phyloP scores from a whole-genome alignment of 2,329 filamentous ascomycete species.

The Nemania sp. region DNA sequence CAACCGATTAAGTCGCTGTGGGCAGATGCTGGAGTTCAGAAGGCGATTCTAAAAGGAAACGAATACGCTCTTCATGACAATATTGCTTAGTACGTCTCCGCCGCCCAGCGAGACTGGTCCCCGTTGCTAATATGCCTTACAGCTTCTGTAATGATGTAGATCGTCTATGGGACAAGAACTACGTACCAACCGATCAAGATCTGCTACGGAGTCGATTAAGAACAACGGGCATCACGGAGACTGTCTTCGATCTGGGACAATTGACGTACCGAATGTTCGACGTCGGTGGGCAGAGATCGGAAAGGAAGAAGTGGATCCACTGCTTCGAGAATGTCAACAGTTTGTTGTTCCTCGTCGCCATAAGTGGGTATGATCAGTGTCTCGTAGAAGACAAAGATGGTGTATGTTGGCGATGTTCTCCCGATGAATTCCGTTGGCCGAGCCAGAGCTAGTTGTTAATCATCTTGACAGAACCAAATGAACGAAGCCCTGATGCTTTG shows the following conservation, averaged over 20 bases:
- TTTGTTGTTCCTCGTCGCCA: constrained; percentile 88
- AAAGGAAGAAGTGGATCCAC: constrained; percentile 97
- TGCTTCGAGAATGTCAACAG: constrained; percentile 95
- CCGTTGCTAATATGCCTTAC: constrained; percentile 28
- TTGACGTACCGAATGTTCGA: constrained; percentile 98
- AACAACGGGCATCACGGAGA: constrained; percentile 95
- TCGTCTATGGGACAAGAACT: constrained; percentile 73
- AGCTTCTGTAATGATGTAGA: constrained; percentile 85
- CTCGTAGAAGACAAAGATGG: constrained; percentile 95
- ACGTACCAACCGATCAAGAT: constrained; percentile 91
- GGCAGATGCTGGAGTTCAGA: constrained; percentile 79
- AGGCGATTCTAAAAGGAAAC: constrained; percentile 90
- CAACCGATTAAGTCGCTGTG: constrained; percentile 83
- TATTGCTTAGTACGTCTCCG: constrained; percentile 83
- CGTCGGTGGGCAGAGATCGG: constrained; percentile 87
- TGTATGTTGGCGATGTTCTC: constrained; percentile 57
- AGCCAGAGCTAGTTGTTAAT: constrained; percentile 11
- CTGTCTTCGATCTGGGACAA: constrained; percentile 86
- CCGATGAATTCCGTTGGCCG: neutral
- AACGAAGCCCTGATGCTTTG: constrained; percentile 86
- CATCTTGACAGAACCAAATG: constrained; percentile 74
- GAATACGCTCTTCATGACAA: constrained; percentile 98
- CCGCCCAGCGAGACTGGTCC: constrained; percentile 25
- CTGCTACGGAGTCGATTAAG: constrained; percentile 86
- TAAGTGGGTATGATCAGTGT: constrained; percentile 96